phyloP scores from a whole-genome alignment of 2,329 filamentous ascomycete genomes.

The Aspergillus neotritici region DNA sequence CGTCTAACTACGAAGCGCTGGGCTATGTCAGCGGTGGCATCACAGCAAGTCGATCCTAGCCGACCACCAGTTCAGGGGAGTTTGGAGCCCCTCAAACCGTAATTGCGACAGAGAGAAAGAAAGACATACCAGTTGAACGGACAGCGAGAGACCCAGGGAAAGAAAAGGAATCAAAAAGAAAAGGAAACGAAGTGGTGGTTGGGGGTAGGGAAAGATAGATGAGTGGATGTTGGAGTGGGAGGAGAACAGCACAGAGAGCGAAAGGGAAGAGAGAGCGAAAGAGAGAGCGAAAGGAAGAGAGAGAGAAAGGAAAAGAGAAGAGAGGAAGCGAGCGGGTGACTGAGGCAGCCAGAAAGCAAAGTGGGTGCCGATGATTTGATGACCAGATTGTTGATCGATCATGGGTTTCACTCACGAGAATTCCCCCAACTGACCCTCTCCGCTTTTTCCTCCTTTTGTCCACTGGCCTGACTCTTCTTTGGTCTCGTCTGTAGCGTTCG shows the following conservation, averaged over 20 bases:
- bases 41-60: conserved; percentile 20
- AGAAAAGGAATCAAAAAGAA: conserved; percentile 3
- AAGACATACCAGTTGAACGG: conserved; percentile 8
- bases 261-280: conserved; percentile 12
- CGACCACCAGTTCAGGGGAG: conserved; percentile 15
- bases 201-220: conserved; percentile 6
- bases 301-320: conserved; percentile 11
- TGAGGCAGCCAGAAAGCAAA: too few relatives aligned
- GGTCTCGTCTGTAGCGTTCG: too few relatives aligned
- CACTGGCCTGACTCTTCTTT: too few relatives aligned
- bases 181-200: not conserved
- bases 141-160: conserved; percentile 5
- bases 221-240: conserved; percentile 11
- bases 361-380: too few relatives aligned
- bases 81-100: conserved; percentile 2
- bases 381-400: too few relatives aligned
- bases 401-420: too few relatives aligned
- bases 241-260: conserved; percentile 7
- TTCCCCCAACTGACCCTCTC: too few relatives aligned
- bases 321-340: not conserved
- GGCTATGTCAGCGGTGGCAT: conserved; percentile 37
- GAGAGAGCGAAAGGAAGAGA: conserved; percentile 13
- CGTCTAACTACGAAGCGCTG: conserved; percentile 28
- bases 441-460: too few relatives aligned
- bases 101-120: not conserved